These are phyloP conservation scores for Ophiocordyceps camponoti-floridani DNA, from an alignment of 2,329 filamentous ascomycete genomes.

Conservation along the genomic window DNA sequence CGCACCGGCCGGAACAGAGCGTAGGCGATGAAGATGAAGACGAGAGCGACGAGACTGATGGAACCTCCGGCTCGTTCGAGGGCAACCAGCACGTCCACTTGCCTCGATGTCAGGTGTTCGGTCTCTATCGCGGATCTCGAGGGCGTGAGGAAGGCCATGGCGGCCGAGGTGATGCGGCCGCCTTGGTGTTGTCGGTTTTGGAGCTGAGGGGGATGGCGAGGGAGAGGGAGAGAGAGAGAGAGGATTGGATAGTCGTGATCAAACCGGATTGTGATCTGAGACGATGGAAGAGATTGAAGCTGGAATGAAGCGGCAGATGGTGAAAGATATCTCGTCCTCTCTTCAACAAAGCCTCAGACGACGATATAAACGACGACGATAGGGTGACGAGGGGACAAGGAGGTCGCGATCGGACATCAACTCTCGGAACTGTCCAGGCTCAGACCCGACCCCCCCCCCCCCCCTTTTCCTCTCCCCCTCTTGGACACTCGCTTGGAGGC, in stretches of 20 bases:
- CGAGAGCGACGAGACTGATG: conserved; percentile 31
- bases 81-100: conserved; percentile 23
- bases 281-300: not conserved
- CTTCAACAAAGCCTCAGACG: not conserved
- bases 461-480: not conserved
- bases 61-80: conserved; percentile 36
- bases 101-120: conserved; percentile 14
- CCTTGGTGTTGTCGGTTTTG: not conserved
- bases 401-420: not conserved
- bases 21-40: conserved; percentile 34
- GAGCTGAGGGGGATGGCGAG: no score
- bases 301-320: not conserved
- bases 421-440: not conserved
- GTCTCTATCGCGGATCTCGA: not conserved
- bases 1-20: conserved; percentile 30
- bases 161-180: not conserved
- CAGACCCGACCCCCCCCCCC: not conserved
- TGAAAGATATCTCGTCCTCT: not conserved
- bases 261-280: not conserved
- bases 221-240: not conserved
- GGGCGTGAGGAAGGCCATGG: not conserved
- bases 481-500: not conserved
- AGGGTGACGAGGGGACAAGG: not conserved
- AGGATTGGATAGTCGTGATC: not conserved
- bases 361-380: not conserved